Percentiles rank a stretch among this genome's conserved stretches.
phyloP scores from a whole-genome alignment of 495 filamentous ascomycete species.

The Neurospora intermedia region DNA sequence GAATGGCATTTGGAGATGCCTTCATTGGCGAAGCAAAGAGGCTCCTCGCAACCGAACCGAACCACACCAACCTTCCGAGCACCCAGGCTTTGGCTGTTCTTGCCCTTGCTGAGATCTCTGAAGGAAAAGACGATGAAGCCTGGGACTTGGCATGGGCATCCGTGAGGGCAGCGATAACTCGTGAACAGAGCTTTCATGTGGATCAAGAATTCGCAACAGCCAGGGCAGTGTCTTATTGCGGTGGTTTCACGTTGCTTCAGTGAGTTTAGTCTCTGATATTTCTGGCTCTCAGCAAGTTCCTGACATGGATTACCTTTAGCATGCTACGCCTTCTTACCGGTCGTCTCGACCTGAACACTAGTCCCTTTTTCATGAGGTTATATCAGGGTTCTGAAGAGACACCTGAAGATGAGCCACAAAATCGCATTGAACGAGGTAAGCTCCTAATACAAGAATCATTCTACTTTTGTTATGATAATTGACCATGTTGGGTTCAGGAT shows the following conservation, averaged over 20 bases:
- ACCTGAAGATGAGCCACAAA: conserved; percentile 15
- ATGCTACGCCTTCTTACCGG: conserved; percentile 15
- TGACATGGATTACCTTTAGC: conserved; percentile 1
- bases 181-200: not conserved
- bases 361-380: conserved; percentile 20
- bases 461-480: not conserved
- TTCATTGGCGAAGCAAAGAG: conserved; percentile 18
- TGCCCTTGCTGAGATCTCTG: conserved; percentile 15
- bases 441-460: not conserved
- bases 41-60: conserved; percentile 7
- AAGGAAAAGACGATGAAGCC: conserved; percentile 17
- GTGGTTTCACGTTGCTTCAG: conserved; percentile 16
- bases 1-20: conserved; percentile 17
- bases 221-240: conserved; percentile 16
- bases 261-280: not conserved
- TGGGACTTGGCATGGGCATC: conserved; percentile 12
- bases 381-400: conserved; percentile 4
- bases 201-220: conserved; percentile 11
- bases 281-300: not conserved
- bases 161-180: conserved; percentile 12
- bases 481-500: conserved; percentile 5
- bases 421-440: conserved; percentile 18
- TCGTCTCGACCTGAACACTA: conserved; percentile 15
- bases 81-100: conserved; percentile 19
- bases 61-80: conserved; percentile 11